Evolutionary conservation across 2,329 filamentous ascomycete species (phyloP).

Genomic region (Geoglossum cookeanum): DNA sequence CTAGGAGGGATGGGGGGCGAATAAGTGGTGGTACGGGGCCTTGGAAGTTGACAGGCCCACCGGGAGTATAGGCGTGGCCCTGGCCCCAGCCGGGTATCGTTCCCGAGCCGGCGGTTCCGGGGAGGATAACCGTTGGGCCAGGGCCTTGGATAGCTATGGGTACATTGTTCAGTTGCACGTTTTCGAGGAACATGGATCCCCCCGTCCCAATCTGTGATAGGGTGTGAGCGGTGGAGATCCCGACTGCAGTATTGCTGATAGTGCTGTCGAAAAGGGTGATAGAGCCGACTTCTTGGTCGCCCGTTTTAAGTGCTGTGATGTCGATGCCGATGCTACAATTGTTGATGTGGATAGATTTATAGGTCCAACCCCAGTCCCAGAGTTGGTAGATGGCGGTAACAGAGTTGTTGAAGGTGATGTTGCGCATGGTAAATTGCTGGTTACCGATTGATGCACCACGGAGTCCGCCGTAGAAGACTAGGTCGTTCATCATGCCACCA

Average conservation of each 20-base stretch:
- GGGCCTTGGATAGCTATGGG: slow-evolving; percentile 23
- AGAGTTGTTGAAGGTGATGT: slow-evolving; percentile 32
- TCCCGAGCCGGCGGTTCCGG: slow-evolving; percentile 18
- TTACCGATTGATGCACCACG: slow-evolving; percentile 25
- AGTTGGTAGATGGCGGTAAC: slow-evolving; percentile 35
- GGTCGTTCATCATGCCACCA: slow-evolving; percentile 27
- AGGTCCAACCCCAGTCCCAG: slow-evolving; percentile 43
- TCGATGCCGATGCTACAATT: slow-evolving; percentile 34
- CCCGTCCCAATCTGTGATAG: slow-evolving; percentile 22
- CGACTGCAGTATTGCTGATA: slow-evolving; percentile 30
- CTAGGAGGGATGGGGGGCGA: slow-evolving; percentile 25
- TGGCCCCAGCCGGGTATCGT: slow-evolving; percentile 24
- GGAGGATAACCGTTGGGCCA: slow-evolving; percentile 18
- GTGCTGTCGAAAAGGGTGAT: slow-evolving; percentile 37
- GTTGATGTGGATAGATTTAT: slow-evolving; percentile 29
- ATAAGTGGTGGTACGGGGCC: slow-evolving; percentile 25
- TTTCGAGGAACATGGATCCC: slow-evolving; percentile 36
- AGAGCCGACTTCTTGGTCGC: slow-evolving; percentile 31
- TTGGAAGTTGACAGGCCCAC: slow-evolving; percentile 25
- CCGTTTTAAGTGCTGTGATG: slow-evolving; percentile 24
- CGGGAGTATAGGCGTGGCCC: slow-evolving; percentile 25
- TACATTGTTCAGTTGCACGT: slow-evolving; percentile 32
- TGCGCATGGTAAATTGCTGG: slow-evolving; percentile 36
- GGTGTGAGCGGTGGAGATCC: slow-evolving; percentile 28
- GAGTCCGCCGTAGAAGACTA: slow-evolving; percentile 25